Evolutionary conservation across 2,329 filamentous ascomycete genomes (phyloP), one percentile per base, ranked within the genome.

Genomic region (Kalmusia sp.): DNA sequence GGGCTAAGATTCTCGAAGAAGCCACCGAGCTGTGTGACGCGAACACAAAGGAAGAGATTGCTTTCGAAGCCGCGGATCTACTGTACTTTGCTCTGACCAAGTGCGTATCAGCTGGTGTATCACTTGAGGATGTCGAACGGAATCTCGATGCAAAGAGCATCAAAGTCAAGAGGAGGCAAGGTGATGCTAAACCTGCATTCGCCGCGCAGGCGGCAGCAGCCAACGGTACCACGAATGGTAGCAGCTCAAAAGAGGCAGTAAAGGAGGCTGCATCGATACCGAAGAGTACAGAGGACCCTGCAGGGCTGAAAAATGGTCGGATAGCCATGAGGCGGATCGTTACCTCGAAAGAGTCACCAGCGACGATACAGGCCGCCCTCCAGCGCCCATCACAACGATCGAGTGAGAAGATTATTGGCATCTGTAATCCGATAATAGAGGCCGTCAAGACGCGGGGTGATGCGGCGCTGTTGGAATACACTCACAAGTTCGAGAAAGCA

Each of bases 1-100:
- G 91, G 37, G 95, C 95, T 3, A 99, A 99, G 82, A 97, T 99
- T 51, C 96, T 98, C 87, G 95, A 99, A 76, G 95, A 99, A 75
- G 95, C 95, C 0, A 91, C 96, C 69, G 95, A 99, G 78, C 83
- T 99, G 35, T 97, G 93, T 69, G 87, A 95, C 59, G 93, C 95
- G 14, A 87, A 87, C 61, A 88, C 87, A 0, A 89, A 90, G 55
- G 83, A 93, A 58, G 90, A 98, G 12, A 85, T 96, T 57, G 92
- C 95, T 2, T 96, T 96, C 59, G 95, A 99, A 76, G 92, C 95
- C 7, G 95, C 95, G 0, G 95, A 99, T 70, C 79, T 99, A 51
- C 87, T 99, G 48, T 99, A 98, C 79, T 99, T 99, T 79, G 92
- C 93, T 6, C 79, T 99, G 51, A 91, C 95, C 19, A 96, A 93